These are phyloP conservation scores for Ecytonucleospora hepatopenaei DNA, from an alignment of 371 early-diverging fungal species.

Conservation along the genomic window DNA sequence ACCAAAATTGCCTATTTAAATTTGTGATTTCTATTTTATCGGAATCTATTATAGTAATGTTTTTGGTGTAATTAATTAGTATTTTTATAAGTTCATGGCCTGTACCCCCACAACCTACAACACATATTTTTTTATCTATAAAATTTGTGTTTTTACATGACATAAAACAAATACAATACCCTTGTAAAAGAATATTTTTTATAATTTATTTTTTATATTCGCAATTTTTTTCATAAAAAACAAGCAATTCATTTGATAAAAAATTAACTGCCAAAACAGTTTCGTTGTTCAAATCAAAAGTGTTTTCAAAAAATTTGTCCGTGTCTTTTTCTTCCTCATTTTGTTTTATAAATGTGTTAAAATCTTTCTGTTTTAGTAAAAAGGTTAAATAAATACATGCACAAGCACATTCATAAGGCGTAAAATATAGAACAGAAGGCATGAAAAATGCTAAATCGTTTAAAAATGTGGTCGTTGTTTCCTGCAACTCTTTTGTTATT, in stretches of 20 bases:
- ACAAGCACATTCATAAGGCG: not conserved
- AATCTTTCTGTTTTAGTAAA: too few species aligned
- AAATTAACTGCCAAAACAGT: not conserved
- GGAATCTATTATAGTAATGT: conserved; percentile 65
- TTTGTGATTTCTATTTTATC: conserved; percentile 67
- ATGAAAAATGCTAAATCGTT: conserved; percentile 2
- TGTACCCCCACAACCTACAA: conserved; percentile 47
- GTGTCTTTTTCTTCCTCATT: not conserved
- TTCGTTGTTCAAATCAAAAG: not conserved
- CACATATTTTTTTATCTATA: conserved; percentile 17
- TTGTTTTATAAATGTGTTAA: not conserved
- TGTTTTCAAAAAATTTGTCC: not conserved
- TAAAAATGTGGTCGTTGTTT: conserved; percentile 2
- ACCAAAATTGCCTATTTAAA: conserved; percentile 67
- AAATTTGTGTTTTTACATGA: not conserved
- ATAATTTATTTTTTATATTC: not conserved
- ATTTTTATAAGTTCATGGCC: conserved; percentile 47
- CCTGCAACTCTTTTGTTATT: not conserved
- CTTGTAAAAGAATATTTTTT: not conserved
- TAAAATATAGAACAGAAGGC: conserved; percentile 2
- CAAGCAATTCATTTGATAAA: not conserved
- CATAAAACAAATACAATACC: not conserved
- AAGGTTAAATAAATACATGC: not conserved
- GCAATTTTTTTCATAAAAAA: not conserved
- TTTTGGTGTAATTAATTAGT: conserved; percentile 3